These are phyloP conservation scores for Metschnikowia lochheadii DNA, from an alignment of 805 yeast species.

Conservation along the genomic window DNA sequence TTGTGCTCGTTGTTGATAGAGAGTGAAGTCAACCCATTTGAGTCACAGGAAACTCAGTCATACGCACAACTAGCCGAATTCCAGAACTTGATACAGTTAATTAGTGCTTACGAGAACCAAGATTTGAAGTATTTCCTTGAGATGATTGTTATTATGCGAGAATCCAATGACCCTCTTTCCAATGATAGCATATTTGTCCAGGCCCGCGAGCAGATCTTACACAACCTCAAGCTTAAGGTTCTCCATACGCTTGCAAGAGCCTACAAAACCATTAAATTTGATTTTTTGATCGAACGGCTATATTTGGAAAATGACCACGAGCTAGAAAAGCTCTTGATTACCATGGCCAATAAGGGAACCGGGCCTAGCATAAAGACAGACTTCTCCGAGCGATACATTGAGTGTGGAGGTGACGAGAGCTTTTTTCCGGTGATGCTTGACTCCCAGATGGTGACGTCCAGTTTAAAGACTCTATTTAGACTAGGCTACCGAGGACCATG, in stretches of 20 bases:
- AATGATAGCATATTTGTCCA: slow-evolving; percentile 28
- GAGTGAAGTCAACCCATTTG: slow-evolving; percentile 65
- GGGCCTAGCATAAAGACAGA: slow-evolving; percentile 27
- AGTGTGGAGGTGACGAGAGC: not conserved
- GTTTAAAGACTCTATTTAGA: slow-evolving; percentile 14
- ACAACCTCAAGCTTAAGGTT: slow-evolving; percentile 30
- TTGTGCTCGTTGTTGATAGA: slow-evolving; percentile 60
- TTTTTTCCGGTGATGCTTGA: slow-evolving; percentile 20
- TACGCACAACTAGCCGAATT: slow-evolving; percentile 30
- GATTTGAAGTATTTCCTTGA: slow-evolving; percentile 21
- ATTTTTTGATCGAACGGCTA: slow-evolving; percentile 22
- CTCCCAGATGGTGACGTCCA: slow-evolving; percentile 21
- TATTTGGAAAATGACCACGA: slow-evolving; percentile 18
- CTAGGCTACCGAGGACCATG: slow-evolving; percentile 14
- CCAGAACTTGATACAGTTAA: slow-evolving; percentile 23
- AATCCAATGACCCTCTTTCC: slow-evolving; percentile 22
- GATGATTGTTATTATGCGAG: slow-evolving; percentile 17
- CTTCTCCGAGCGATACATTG: slow-evolving; percentile 22
- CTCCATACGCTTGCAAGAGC: slow-evolving; percentile 28
- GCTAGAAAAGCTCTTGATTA: slow-evolving; percentile 27
- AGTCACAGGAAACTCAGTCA: slow-evolving; percentile 65
- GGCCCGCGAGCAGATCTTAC: slow-evolving; percentile 25
- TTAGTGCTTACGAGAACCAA: slow-evolving; percentile 29
- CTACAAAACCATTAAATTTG: slow-evolving; percentile 28
- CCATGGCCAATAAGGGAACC: slow-evolving; percentile 28